Conservation (phyloP, 208 protist genomes). For the Acanthamoeba castellanii region DNA sequence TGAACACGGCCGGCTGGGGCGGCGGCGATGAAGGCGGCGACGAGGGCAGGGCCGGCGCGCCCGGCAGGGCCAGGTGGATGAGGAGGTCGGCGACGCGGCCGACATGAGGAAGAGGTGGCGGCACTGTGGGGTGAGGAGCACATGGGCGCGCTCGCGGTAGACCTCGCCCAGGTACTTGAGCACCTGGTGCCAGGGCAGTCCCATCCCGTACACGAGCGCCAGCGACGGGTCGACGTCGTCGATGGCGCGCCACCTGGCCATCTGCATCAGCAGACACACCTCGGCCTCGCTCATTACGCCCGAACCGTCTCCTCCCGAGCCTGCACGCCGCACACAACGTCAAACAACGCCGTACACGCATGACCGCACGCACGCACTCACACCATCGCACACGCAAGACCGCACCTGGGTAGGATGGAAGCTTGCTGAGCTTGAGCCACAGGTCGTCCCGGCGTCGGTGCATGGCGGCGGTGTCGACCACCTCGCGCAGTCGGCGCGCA, state of each 20-base stretch:
- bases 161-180: slow-evolving; percentile 47
- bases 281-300: slow-evolving; percentile 6
- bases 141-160: background rate
- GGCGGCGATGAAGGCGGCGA: background rate
- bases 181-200: background rate
- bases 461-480: slow-evolving; percentile 43
- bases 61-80: slow-evolving; percentile 1
- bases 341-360: background rate
- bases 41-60: background rate
- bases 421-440: background rate
- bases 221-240: slow-evolving; percentile 58
- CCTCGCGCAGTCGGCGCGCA: background rate
- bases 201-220: background rate
- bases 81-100: slow-evolving; percentile 2
- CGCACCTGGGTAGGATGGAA: background rate
- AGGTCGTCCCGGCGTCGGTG: slow-evolving; percentile 7
- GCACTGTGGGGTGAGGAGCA: background rate
- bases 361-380: background rate
- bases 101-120: slow-evolving; percentile 45
- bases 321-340: background rate
- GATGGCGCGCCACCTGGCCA: slow-evolving; percentile 29
- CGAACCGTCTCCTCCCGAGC: background rate
- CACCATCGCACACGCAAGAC: background rate
- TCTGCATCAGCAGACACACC: slow-evolving; percentile 36
- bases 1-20: background rate